Conservation (phyloP, 176 grass and related monocot species). For the Cenchrus purpureus region DNA sequence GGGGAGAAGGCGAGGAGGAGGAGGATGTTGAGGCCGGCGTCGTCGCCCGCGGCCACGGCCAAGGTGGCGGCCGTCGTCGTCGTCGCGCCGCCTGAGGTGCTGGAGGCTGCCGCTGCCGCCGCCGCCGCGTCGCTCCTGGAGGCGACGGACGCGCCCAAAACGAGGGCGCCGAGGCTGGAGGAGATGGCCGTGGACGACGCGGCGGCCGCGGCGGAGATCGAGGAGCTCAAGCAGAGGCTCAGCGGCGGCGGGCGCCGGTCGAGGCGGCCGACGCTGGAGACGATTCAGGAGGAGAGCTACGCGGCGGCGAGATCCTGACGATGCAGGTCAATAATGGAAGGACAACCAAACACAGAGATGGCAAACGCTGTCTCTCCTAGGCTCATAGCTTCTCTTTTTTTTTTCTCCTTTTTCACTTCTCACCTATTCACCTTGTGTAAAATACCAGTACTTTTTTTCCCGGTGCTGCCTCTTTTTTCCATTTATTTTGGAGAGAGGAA, state of each 20-base stretch:
- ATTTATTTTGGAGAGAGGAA: conserved; percentile 43
- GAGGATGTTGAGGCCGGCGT: neutral
- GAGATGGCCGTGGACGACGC: conserved; percentile 61
- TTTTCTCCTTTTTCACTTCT: neutral
- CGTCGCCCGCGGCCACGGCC: conserved; percentile 31
- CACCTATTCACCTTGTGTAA: conserved; percentile 15
- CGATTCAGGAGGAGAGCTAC: conserved; percentile 79
- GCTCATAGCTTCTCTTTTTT: neutral
- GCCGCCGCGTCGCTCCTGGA: neutral
- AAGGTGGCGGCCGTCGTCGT: conserved; percentile 46
- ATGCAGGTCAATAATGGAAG: neutral
- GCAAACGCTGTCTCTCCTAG: conserved; percentile 45
- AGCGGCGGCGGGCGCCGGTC: conserved; percentile 57
- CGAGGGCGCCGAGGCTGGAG: conserved; percentile 41
- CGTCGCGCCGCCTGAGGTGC: conserved; percentile 32
- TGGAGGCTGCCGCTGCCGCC: neutral
- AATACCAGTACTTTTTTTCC: conserved; percentile 7
- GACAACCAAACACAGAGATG: neutral
- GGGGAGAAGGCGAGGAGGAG: conserved; percentile 35
- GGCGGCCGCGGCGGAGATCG: conserved; percentile 58
- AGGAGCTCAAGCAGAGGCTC: conserved; percentile 74
- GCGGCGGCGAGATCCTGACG: conserved; percentile 25
- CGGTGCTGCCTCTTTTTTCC: conserved; percentile 47
- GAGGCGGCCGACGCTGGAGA: conserved; percentile 74
- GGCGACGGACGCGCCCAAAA: neutral